A percentile compares a stretch with the other conserved stretches of the same genome.
These are phyloP conservation scores for Corniculantispora saksenae DNA, from an alignment of 2,329 filamentous ascomycete genomes.

Conservation along the genomic window DNA sequence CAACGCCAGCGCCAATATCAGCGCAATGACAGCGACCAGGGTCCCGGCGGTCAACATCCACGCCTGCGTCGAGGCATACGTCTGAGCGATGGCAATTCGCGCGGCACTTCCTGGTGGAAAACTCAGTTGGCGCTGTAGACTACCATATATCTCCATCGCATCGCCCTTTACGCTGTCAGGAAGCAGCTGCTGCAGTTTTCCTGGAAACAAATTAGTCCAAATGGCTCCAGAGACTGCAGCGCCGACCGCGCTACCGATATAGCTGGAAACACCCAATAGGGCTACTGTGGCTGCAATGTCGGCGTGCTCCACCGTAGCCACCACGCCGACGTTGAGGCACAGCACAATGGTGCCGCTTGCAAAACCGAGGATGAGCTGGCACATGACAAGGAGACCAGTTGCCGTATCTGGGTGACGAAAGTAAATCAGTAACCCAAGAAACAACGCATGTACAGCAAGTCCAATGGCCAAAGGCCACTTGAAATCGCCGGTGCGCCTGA, in stretches of 20 bases:
- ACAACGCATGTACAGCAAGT: conserved; percentile 37
- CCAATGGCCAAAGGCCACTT: conserved; percentile 40
- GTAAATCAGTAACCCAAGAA: conserved; percentile 43
- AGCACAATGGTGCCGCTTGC: conserved; percentile 60
- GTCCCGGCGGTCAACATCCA: not conserved
- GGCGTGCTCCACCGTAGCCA: conserved; percentile 54
- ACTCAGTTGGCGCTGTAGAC: not conserved
- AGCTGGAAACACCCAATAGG: not conserved
- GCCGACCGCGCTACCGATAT: conserved; percentile 24
- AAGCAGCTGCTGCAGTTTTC: not conserved
- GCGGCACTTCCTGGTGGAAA: not conserved
- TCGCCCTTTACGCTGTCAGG: not conserved
- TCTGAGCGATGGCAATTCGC: not conserved
- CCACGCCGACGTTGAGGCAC: conserved; percentile 57
- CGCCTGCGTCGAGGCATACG: not conserved
- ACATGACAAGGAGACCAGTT: conserved; percentile 58
- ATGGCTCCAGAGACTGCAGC: conserved; percentile 26
- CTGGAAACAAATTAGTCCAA: conserved; percentile 26
- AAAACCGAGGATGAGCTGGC: conserved; percentile 61
- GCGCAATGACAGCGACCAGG: not conserved
- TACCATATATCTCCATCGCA: not conserved
- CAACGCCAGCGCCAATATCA: no score
- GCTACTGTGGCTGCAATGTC: conserved; percentile 7
- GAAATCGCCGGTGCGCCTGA: conserved; percentile 48
- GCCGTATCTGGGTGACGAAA: conserved; percentile 46